These are phyloP conservation scores for Gynostemma pentaphyllum DNA, from an alignment of 306 rosid genomes.

Conservation along the genomic window DNA sequence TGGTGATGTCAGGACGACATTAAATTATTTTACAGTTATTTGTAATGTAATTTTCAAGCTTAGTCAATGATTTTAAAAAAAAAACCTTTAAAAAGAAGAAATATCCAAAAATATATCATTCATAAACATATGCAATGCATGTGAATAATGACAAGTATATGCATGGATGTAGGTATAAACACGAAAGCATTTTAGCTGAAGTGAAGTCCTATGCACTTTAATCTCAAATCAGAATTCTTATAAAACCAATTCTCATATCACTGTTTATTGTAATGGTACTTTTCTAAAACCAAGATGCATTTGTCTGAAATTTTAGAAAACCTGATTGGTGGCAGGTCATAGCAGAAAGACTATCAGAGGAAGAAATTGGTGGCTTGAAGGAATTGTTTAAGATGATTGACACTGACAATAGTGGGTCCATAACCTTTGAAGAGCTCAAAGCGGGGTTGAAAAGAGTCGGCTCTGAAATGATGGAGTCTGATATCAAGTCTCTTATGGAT, in stretches of 20 bases:
- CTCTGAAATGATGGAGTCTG: constrained; percentile 76
- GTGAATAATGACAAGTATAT: no score
- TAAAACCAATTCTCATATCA: no score
- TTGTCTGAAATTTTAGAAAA: constrained; percentile 7
- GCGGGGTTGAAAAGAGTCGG: constrained; percentile 67
- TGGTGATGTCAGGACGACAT: no score
- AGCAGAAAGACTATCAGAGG: constrained; percentile 84
- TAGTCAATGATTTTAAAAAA: no score
- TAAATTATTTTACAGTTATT: no score
- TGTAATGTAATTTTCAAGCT: no score
- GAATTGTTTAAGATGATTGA: constrained; percentile 87
- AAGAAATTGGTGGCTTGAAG: constrained; percentile 86
- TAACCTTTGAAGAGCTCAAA: constrained; percentile 85
- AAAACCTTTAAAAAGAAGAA: no score
- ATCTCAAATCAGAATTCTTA: neutral
- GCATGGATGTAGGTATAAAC: neutral
- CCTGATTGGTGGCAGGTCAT: constrained; percentile 47
- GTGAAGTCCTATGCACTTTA: neutral
- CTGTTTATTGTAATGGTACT: neutral
- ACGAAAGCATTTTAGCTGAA: neutral
- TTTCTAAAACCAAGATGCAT: neutral
- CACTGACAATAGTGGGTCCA: constrained; percentile 67
- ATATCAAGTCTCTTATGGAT: constrained; percentile 73
- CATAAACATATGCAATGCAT: no score
- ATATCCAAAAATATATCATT: no score